These are phyloP conservation scores for Aquilaria yunnanensis DNA, from an alignment of 345 rosid genomes.

Conservation along the genomic window DNA sequence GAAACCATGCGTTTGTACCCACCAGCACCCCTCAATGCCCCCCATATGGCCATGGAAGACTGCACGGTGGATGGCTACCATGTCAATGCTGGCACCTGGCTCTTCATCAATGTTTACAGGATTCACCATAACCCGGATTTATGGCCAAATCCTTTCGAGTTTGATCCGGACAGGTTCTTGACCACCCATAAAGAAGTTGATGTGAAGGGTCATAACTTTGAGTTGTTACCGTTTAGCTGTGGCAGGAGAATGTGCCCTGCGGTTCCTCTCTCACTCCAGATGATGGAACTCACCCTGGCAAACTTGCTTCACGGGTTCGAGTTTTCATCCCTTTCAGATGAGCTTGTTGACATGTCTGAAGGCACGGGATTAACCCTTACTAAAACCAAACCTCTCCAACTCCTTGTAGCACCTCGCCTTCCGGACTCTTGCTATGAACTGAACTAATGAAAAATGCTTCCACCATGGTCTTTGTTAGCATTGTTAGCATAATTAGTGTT, in stretches of 20 bases:
- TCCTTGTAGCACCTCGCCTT: conserved; percentile 23
- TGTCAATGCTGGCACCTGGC: conserved; percentile 11
- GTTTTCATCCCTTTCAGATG: conserved; percentile 6
- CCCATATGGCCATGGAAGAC: conserved; percentile 20
- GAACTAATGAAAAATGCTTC: too few relatives aligned
- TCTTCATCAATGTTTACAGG: conserved; percentile 4
- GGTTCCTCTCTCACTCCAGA: conserved; percentile 9
- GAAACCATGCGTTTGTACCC: conserved; percentile 17
- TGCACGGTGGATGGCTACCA: conserved; percentile 17
- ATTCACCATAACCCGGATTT: conserved; percentile 21
- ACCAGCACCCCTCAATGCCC: conserved; percentile 12
- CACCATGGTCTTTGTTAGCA: too few relatives aligned
- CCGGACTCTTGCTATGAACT: background rate
- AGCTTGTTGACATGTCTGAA: conserved; percentile 21
- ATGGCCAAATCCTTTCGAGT: conserved; percentile 30
- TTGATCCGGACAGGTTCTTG: conserved; percentile 31
- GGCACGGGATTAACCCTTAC: conserved; percentile 15
- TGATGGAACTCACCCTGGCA: conserved; percentile 22
- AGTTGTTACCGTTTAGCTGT: background rate
- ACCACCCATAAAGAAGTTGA: conserved; percentile 12
- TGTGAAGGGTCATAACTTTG: conserved; percentile 15
- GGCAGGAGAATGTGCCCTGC: conserved; percentile 37
- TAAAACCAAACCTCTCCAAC: conserved; percentile 23
- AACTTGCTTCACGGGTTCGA: conserved; percentile 28
- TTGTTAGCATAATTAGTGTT: too few relatives aligned